Conservation (phyloP, 1,284 basidiomycete genomes). For the Mycosarcoma mackinlayi region DNA sequence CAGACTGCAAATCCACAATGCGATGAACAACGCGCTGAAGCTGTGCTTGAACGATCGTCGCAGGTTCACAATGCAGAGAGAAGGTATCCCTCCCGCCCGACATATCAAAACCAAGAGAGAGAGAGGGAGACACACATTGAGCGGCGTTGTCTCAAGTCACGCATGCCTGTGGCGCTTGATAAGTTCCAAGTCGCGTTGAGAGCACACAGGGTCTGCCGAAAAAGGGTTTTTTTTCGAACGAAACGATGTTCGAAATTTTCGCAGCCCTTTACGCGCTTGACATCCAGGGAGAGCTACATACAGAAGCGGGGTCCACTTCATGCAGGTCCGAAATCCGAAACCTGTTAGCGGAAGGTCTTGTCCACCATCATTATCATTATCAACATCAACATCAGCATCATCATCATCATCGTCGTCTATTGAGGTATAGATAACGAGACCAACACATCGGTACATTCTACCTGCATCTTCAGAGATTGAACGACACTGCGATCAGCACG, state of each 20-base stretch:
- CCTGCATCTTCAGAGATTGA: too few species aligned
- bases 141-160: too few species aligned
- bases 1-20: neutral
- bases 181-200: slow-evolving; percentile 3
- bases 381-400: slow-evolving; percentile 3
- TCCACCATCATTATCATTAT: neutral
- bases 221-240: slow-evolving; percentile 6
- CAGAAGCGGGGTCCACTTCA: slow-evolving; percentile 6
- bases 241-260: slow-evolving; percentile 17
- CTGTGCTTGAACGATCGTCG: too few species aligned
- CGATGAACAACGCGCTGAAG: too few species aligned
- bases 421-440: too few species aligned
- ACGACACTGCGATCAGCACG: neutral
- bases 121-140: too few species aligned
- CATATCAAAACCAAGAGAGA: too few species aligned
- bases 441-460: too few species aligned
- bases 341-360: neutral
- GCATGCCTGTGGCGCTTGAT: neutral
- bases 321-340: slow-evolving; percentile 28
- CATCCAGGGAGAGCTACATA: too few species aligned
- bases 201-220: slow-evolving; percentile 1
- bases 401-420: neutral
- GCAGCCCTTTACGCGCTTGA: neutral
- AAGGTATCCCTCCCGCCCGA: too few species aligned
- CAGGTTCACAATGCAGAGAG: neutral